These are phyloP conservation scores for Nakaseomyces sp. DNA, from an alignment of 1,139 yeast species.

Conservation along the genomic window DNA sequence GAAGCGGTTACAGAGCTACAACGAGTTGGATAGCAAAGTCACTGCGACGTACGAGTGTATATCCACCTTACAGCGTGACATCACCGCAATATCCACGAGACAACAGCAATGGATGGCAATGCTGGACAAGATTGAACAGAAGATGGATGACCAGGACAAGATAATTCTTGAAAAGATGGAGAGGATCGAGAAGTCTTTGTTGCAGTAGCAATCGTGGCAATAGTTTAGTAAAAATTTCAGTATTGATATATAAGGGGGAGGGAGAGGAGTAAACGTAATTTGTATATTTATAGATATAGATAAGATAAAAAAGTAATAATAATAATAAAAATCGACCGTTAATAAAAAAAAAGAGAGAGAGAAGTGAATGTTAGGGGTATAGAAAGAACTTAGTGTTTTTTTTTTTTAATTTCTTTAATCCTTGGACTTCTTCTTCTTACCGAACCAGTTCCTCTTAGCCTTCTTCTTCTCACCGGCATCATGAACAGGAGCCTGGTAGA, in stretches of 20 bases:
- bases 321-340: background rate
- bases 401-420: no score
- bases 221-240: background rate
- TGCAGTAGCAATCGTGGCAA: no score
- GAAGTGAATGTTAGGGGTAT: background rate
- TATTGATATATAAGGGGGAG: no score
- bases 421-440: constrained; percentile 45
- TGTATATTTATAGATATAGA: background rate
- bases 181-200: background rate
- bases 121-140: constrained; percentile 34
- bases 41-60: constrained; percentile 47
- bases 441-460: constrained; percentile 65
- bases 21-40: constrained; percentile 41
- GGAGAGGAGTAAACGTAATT: no score
- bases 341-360: background rate
- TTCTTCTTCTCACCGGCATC: constrained; percentile 38
- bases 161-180: constrained; percentile 8
- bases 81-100: constrained; percentile 35
- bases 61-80: constrained; percentile 37
- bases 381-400: background rate
- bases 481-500: constrained; percentile 49
- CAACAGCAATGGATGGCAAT: constrained; percentile 37
- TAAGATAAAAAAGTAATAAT: no score
- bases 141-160: constrained; percentile 31
- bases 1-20: constrained; percentile 39